A percentile compares a stretch with the other conserved stretches of the same genome.
Conservation (phyloP, 2,329 filamentous ascomycete genomes). For the Penicillium sp. region DNA sequence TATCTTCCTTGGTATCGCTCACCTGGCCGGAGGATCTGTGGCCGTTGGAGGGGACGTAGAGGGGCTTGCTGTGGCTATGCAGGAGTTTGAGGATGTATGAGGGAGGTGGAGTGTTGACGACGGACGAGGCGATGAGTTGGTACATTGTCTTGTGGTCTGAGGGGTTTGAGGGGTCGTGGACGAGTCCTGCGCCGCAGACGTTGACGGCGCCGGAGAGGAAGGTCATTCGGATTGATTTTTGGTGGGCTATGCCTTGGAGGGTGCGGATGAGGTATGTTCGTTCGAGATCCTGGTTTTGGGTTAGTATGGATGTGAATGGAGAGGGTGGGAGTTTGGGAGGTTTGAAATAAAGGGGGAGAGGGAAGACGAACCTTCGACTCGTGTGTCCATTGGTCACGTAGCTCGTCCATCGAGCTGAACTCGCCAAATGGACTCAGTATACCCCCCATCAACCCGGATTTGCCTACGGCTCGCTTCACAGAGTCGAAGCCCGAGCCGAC, state of each 20-base stretch:
- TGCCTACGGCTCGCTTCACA: constrained; percentile 95
- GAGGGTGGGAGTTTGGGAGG: too few relatives aligned
- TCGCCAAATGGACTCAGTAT: constrained; percentile 96
- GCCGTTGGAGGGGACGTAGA: constrained; percentile 92
- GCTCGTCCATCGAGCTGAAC: constrained; percentile 88
- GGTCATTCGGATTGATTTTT: constrained; percentile 94
- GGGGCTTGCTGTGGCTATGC: constrained; percentile 81
- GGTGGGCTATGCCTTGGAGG: constrained; percentile 89
- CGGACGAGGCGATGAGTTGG: constrained; percentile 88
- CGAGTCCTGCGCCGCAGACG: constrained; percentile 83
- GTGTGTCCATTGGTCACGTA: constrained; percentile 97
- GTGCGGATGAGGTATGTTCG: constrained; percentile 95
- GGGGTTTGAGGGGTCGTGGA: constrained; percentile 90
- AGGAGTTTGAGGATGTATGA: constrained; percentile 88
- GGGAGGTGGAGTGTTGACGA: constrained; percentile 84
- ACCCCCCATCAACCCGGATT: constrained; percentile 91
- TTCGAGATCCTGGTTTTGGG: constrained; percentile 69
- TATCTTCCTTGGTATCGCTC: constrained; percentile 96
- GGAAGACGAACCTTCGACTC: constrained; percentile 70
- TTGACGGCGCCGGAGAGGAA: constrained; percentile 92
- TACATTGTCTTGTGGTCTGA: constrained; percentile 99
- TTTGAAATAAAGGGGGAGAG: neutral
- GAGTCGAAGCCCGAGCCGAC: constrained; percentile 90
- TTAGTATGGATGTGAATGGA: neutral
- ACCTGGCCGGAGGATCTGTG: constrained; percentile 64